Evolutionary conservation across 129 eudicot genomes (phyloP), one percentile per base, ranked within the genome.

Genomic region (Tagetes patula): DNA sequence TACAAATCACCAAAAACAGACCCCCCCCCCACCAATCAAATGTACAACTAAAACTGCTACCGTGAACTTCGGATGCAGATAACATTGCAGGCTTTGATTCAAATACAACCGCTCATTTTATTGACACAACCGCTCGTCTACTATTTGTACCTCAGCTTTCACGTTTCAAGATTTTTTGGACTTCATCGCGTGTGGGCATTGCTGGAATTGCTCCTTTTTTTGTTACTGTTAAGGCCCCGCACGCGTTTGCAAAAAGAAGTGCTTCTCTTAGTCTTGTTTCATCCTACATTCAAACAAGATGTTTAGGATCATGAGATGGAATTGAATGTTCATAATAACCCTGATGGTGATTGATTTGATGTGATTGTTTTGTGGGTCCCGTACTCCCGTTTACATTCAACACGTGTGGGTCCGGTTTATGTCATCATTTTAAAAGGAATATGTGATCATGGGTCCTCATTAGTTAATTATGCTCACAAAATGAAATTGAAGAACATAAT

Each of bases 181-280:
- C 85, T 42, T 85, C 95, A 9, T 87, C 91, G 78, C 54, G 82
- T 33, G 96, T 89, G 65, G 98, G 98, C 76, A 92, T 67, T 5
- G 96, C 91, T 43, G 98, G 98, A 67, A 92, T 92, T 11, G 95
- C 98, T 40, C 98, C 96, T 75, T 79, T 85, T 71, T 84, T 76
- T 0, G 96, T 89, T 9, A 92, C 98, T 0, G 92, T 84, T 58
- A 89, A 63, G 72, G 95, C 98, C 42, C 96, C 96, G 68, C 98
- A 92, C 31, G 87, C 98, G 75, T 92, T 92, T 37, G 96, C 98
- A 72, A 89, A 92, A 11, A 65, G 73, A 67, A 92, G 87, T 58
- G 96, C 98, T 73, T 89, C 90, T 74, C 89, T 79, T 54, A 92
- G 79, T 68, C 79, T 82, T 73, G 70, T 75, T 74, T 92, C 98